Evolutionary conservation across 192 early-diverging fungal species (phyloP), one percentile per base, ranked within the genome.

Genomic region (Endogone sp.): DNA sequence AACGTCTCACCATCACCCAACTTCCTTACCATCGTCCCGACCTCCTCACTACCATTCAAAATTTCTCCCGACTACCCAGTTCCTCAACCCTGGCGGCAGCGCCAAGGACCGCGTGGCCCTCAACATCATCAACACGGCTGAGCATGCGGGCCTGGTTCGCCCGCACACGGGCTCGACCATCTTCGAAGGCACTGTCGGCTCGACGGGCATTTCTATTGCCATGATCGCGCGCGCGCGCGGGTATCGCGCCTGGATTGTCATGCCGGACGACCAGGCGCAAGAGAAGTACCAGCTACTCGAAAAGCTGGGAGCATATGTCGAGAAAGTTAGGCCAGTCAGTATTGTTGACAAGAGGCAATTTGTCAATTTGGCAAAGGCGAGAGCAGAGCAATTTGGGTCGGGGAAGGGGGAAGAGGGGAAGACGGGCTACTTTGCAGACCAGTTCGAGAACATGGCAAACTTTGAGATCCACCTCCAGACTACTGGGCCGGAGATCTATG

Each of bases 151-250:
- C 4, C 68, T 88, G 11, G 84, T 99, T 37, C 71, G 63, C 2
- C 94, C 95, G 44, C 82, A 92, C 63, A 87, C 84, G 16, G 89
- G 86, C 28, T 88, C 84, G 31, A 90, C 90, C 11, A 88, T 99
- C 25, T 95, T 94, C 75, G 97, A 99, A 67, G 96, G 96, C 29
- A 99, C 97, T 0, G 93, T 95, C 11, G 97, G 97, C 4, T 94
- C 91, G 2, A 99, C 97, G 2, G 97, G 97, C 3, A 97, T 99
- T 30, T 94, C 95, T 3, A 82, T 99, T 31, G 96, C 97, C 3
- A 90, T 92, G 80, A 90, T 98, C 49, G 88, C 92, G 20, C 84
- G 88, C 20, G 96, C 96, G 1, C 89, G 87, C 31, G 96, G 97
- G 11, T 98, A 99, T 75, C 79, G 84, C 56, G 94, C 93, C 73